Conservation (phyloP, 108 stramenopile species). For the Bacterosira constricta region DNA sequence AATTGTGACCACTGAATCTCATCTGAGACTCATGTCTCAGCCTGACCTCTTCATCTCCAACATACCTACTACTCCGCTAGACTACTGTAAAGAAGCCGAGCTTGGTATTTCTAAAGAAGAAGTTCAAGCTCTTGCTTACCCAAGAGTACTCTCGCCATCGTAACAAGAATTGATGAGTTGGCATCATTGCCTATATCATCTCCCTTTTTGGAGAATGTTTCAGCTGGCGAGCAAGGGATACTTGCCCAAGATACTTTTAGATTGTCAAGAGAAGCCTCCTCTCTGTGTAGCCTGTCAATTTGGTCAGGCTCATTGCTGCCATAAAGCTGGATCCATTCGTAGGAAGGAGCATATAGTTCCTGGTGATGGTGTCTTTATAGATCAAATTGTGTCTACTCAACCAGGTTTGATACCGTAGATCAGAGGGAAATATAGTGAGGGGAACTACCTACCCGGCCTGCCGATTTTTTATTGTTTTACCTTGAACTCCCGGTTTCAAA, state of each 20-base stretch:
- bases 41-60: background rate
- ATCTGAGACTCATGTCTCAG: background rate
- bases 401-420: constrained; percentile 60
- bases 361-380: constrained; percentile 50
- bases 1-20: background rate
- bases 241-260: background rate
- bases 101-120: background rate
- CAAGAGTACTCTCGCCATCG: background rate
- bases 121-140: background rate
- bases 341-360: constrained; percentile 4
- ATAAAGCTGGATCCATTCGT: background rate
- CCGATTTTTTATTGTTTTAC: too few species aligned
- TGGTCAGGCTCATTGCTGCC: constrained; percentile 27
- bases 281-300: constrained; percentile 35
- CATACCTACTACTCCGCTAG: background rate
- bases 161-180: constrained; percentile 8
- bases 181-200: constrained; percentile 3
- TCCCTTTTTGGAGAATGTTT: background rate
- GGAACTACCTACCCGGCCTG: too few species aligned
- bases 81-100: background rate
- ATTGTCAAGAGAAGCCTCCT: constrained; percentile 1
- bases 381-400: constrained; percentile 52
- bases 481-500: too few species aligned
- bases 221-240: background rate
- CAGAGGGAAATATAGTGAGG: too few species aligned